Conservation (phyloP, 495 filamentous ascomycete species). For the Lasiosphaeria ovina region DNA sequence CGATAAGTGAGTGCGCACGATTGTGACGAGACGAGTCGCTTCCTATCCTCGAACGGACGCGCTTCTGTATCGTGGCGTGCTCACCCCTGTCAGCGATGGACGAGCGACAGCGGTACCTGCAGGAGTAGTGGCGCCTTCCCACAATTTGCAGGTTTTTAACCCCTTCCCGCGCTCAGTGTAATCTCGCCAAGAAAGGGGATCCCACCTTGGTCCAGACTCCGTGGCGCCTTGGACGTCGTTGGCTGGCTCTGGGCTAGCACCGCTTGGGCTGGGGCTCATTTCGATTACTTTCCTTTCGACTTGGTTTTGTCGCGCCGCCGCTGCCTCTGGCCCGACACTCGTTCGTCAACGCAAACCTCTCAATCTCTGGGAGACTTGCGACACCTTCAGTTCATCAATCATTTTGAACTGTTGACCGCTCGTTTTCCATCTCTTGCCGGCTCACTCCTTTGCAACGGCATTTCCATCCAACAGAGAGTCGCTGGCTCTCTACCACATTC, state of each 20-base stretch:
- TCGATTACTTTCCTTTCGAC: constrained; percentile 32
- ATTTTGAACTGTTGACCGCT: constrained; percentile 31
- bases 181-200: constrained; percentile 37
- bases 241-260: constrained; percentile 10
- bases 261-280: constrained; percentile 34
- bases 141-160: constrained; percentile 14
- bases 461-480: constrained; percentile 53
- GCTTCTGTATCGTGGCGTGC: background rate
- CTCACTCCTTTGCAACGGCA: constrained; percentile 22
- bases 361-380: constrained; percentile 25
- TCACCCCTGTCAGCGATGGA: background rate
- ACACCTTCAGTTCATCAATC: constrained; percentile 27
- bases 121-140: constrained; percentile 17
- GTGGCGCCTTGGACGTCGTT: background rate
- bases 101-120: constrained; percentile 26
- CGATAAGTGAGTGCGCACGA: too few relatives aligned
- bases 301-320: constrained; percentile 7
- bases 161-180: constrained; percentile 17
- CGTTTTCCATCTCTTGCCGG: constrained; percentile 23
- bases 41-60: background rate
- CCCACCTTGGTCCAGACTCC: constrained; percentile 15
- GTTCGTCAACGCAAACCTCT: constrained; percentile 23
- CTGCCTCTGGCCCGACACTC: constrained; percentile 18
- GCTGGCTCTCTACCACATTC: constrained; percentile 57
- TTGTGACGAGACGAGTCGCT: too few relatives aligned